Percentiles rank a stretch among this genome's conserved stretches.
These are phyloP conservation scores for Cochlearia excelsa DNA, from an alignment of 345 rosid genomes.

Conservation along the genomic window DNA sequence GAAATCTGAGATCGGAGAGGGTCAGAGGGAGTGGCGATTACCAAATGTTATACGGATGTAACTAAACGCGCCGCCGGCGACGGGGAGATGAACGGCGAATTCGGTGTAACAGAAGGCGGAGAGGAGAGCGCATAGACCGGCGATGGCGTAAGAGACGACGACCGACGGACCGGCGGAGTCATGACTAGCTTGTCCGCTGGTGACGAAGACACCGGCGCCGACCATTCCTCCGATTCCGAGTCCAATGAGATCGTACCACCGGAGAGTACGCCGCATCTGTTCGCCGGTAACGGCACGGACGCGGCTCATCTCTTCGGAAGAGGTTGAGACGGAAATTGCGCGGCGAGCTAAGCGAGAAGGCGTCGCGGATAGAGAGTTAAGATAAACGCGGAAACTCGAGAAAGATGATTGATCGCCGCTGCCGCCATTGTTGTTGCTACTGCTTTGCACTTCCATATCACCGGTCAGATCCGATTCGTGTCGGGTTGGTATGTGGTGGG, in stretches of 20 bases:
- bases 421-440: constrained; percentile 25
- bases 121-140: constrained; percentile 93
- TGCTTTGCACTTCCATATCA: constrained; percentile 34
- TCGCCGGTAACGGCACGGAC: constrained; percentile 58
- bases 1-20: background rate
- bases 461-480: constrained; percentile 11
- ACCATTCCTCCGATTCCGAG: constrained; percentile 97
- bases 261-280: constrained; percentile 64
- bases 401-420: constrained; percentile 50
- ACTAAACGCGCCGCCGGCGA: constrained; percentile 98
- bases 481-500: constrained; percentile 7
- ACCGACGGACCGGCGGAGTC: constrained; percentile 72
- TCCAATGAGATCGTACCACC: constrained; percentile 83
- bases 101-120: constrained; percentile 98
- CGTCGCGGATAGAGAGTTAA: constrained; percentile 58
- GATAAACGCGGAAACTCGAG: constrained; percentile 53
- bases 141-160: constrained; percentile 83
- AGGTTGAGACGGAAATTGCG: constrained; percentile 64
- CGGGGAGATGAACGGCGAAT: constrained; percentile 93
- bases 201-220: constrained; percentile 90
- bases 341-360: constrained; percentile 72
- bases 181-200: constrained; percentile 67
- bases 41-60: constrained; percentile 90
- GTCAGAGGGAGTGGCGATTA: constrained; percentile 16
- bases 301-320: constrained; percentile 65